Evolutionary conservation across 192 early-diverging fungal genomes (phyloP), one percentile per base, ranked within the genome.

Genomic region (Coemansia sp.): DNA sequence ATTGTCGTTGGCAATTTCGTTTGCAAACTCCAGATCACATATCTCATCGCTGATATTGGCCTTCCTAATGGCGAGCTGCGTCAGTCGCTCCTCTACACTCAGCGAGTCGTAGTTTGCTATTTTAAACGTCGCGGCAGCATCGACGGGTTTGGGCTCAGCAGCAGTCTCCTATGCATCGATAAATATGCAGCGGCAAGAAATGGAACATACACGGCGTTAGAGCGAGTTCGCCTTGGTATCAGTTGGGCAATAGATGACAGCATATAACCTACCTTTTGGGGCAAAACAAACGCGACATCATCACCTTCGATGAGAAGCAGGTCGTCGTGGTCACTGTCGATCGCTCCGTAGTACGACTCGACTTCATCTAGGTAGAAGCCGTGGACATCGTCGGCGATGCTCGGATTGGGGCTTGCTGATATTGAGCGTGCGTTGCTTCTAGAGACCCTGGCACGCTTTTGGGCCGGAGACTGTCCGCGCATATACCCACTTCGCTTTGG

Each of bases 21-120:
- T 68, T n/a, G 49, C 66, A 66, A 76, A 72, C 70, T 82, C 76
- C n/a, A 85, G 74, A 46, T 85, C 84, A 23, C 72, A 82, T 21
- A 85, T 81, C 13, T 42, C 52, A 62, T 85, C 84, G 63, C 84
- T 85, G 28, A 85, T 77, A 23, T 74, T 67, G 11, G 84, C 79
- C 70, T 85, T 85, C 42, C 76, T 72, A 32, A 65, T 72, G 37
- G 62, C 73, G 14, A 81, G 63, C 61, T 35, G 63, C 7, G 60
- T 73, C 7, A 81, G 40, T 21, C 66, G 76, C 53, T 72, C 59
- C 26, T 42, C 63, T 3, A 30, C 19, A 23, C 39, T 53, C 21
- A 46, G 3, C 23, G 38, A 16, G 16, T 5, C 9, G 5, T 35
- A 47, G 62, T 26, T 63, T 21, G 43, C 8, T 2, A 38, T 21